A percentile compares a stretch with the other conserved stretches of the same genome.
Conservation (phyloP, 352 stramenopile species). For the Phytophthora europaea region DNA sequence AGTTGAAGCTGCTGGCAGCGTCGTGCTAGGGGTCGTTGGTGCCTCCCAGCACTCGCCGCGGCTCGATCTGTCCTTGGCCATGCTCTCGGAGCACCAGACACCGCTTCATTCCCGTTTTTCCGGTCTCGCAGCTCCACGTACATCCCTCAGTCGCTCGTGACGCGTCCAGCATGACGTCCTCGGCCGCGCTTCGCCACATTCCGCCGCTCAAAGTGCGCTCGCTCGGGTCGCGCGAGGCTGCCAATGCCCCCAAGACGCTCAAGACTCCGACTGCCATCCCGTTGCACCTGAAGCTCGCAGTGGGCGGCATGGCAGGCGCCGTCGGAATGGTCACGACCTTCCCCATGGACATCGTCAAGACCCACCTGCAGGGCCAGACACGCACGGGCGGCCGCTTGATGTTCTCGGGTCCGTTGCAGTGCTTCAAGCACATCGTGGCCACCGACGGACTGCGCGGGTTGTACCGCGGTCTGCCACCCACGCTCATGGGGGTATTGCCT, state of each 20-base stretch:
- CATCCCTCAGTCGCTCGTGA: constrained; percentile 8
- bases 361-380: constrained; percentile 88
- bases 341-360: constrained; percentile 95
- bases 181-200: constrained; percentile 25
- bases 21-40: constrained; percentile 13
- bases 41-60: constrained; percentile 10
- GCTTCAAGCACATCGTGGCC: constrained; percentile 76
- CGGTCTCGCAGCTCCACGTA: constrained; percentile 21
- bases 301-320: constrained; percentile 88
- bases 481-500: constrained; percentile 85
- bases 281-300: constrained; percentile 84
- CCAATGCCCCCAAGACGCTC: constrained; percentile 16
- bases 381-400: constrained; percentile 42
- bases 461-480: constrained; percentile 83
- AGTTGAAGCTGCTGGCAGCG: constrained; percentile 13
- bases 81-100: background rate
- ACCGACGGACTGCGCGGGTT: constrained; percentile 75
- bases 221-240: constrained; percentile 17
- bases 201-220: constrained; percentile 32
- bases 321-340: constrained; percentile 90
- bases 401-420: constrained; percentile 75
- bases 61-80: background rate
- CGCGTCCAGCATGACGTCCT: constrained; percentile 22
- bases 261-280: constrained; percentile 55
- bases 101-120: constrained; percentile 40